Evolutionary conservation across 2,329 filamentous ascomycete species (phyloP).

Genomic region (Fusarium chuoi): DNA sequence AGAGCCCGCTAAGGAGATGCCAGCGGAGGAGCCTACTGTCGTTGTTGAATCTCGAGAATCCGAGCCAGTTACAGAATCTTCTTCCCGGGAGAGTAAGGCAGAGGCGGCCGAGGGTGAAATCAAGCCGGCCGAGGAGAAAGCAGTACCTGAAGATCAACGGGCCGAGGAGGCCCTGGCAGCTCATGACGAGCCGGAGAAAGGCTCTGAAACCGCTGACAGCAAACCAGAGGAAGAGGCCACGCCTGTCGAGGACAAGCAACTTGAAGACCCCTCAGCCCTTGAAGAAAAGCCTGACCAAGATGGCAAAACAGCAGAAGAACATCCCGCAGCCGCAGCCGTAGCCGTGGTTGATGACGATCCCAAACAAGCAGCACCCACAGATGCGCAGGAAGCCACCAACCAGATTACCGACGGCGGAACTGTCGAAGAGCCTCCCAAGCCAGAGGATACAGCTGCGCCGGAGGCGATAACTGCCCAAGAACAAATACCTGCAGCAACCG

Average conservation of each 20-base stretch:
- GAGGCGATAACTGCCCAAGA: constrained; percentile 21
- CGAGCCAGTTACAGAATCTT: background rate
- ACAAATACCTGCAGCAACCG: constrained; percentile 2
- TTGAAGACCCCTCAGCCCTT: constrained; percentile 7
- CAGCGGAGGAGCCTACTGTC: background rate
- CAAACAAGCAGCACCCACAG: background rate
- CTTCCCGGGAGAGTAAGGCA: background rate
- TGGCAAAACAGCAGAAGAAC: constrained; percentile 22
- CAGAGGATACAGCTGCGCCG: constrained; percentile 4
- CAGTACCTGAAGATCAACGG: background rate
- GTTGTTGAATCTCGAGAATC: background rate
- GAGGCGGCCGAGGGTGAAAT: background rate
- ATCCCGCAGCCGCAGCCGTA: background rate
- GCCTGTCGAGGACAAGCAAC: constrained; percentile 21
- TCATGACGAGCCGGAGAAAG: constrained; percentile 21
- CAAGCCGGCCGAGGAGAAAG: constrained; percentile 1
- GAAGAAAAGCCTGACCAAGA: constrained; percentile 25
- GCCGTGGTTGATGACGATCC: constrained; percentile 4
- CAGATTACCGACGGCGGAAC: constrained; percentile 6
- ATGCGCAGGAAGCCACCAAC: constrained; percentile 8
- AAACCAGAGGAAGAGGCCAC: constrained; percentile 23
- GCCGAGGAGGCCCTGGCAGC: constrained; percentile 2
- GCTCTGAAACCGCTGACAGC: constrained; percentile 23
- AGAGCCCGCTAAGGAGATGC: background rate
- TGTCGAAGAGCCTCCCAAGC: background rate